Evolutionary conservation across 768 basidiomycete genomes (phyloP).

Genomic region (Tulasnella sp.): DNA sequence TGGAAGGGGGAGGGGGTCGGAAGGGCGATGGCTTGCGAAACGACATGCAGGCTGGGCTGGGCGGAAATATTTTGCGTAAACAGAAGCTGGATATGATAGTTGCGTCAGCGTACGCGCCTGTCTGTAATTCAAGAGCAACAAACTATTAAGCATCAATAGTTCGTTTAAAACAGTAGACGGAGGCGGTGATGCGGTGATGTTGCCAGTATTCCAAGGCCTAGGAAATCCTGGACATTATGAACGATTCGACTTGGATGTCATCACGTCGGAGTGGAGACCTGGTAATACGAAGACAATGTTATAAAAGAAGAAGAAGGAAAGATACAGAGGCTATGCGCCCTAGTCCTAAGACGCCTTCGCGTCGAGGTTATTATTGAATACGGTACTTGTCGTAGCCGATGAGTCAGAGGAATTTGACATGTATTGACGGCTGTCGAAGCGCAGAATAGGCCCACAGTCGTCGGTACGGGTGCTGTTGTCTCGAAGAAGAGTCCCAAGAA

Average conservation of each 20-base stretch:
- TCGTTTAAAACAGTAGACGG: conserved; percentile 31
- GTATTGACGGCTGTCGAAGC: too few relatives aligned
- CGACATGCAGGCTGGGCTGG: conserved; percentile 52
- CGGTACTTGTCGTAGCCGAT: too few relatives aligned
- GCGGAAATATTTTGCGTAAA: conserved; percentile 81
- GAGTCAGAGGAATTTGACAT: too few relatives aligned
- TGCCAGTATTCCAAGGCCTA: conserved; percentile 85
- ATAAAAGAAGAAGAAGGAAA: background rate
- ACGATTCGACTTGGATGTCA: conserved; percentile 65
- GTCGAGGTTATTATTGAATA: conserved; percentile 19
- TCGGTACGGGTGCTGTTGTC: too few relatives aligned
- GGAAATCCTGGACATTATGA: conserved; percentile 61
- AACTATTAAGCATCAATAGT: background rate
- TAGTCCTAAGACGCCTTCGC: conserved; percentile 56
- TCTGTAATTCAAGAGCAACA: conserved; percentile 36
- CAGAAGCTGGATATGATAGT: conserved; percentile 86
- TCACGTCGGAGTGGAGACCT: conserved; percentile 38
- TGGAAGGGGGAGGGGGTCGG: conserved; percentile 93
- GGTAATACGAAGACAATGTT: conserved; percentile 16
- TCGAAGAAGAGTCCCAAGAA: too few relatives aligned
- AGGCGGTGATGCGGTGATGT: conserved; percentile 75
- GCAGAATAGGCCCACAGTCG: too few relatives aligned
- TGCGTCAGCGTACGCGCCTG: conserved; percentile 85
- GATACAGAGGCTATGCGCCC: conserved; percentile 40
- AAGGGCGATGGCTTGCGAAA: conserved; percentile 72